Base-by-base conservation (phyloP, 805 yeast genomes). In the Saccharomycopsis microspora region DNA sequence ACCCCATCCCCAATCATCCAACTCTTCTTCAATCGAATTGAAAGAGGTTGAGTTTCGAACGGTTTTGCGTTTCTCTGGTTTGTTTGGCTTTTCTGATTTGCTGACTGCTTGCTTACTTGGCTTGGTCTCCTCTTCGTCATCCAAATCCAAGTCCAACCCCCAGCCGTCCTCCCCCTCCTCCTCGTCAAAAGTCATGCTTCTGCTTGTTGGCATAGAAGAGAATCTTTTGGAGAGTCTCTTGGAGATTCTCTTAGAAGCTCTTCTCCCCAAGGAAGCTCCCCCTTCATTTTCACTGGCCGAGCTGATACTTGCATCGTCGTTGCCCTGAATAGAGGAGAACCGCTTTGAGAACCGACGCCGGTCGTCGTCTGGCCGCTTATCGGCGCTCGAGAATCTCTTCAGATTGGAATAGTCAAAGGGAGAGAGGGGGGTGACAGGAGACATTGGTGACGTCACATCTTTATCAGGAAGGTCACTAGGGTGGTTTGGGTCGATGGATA, bases 1-100 rank as follows among this genome's bases (percentile, higher is more conserved):
- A 5, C 53, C 53, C 53, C 53, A 50, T 5, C 53, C 53, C 53
- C 53, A 50, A 36, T 50, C 53, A 35, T 47, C 50, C 28, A 44
- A 34, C 29, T 43, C 50, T n/a, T 47, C 46, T 28, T 39, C 34
- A 7, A 37, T 34, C n/a, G 44, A 40, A 8, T 35, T 41, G 42
- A 44, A 36, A 5, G 27, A 29, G 9, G 6, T 3, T 31, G 34
- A 35, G 6, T 36, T 36, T 28, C 38, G 35, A 4, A 36, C 29
- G 38, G 39, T 45, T 29, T n/a, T 41, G n/a, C 31, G 35, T 7
- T 32, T 45, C 19, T 36, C 41, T 8, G 34, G 8, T 30, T 41
- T 46, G 8, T 37, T 36, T 10, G 6, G 8, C 6, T 10, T 3
- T 4, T 29, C 38, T 9, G 29, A 10, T 7, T 31, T 39, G 11